Base-by-base conservation (phyloP, 2,329 filamentous ascomycete genomes). In the Ophiostoma perfectum region DNA sequence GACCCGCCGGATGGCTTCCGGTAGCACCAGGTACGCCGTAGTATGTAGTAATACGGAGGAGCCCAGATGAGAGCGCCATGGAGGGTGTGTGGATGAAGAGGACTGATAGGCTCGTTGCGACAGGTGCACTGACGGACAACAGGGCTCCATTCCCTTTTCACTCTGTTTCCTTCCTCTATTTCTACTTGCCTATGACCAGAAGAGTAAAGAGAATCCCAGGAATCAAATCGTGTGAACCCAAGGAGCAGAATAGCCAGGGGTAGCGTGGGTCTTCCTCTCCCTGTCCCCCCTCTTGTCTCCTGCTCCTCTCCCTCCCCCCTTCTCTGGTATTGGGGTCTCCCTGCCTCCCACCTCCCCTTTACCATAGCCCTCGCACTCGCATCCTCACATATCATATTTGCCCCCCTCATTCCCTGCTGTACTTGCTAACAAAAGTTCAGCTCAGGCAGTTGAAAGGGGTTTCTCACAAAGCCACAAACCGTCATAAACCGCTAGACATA, bases 201-300 rank as follows among this genome's bases (percentile, higher is more conserved):
- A 14, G 38, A 27, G 55, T 38, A 60, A 60, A 60, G 55, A 60
- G 55, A 36, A 38, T 60, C 55, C 55, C 55, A 60, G 55, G 55
- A 38, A 60, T 14, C 55, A 60, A 60, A 38, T 60, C 36, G 55
- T 5, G 27, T 38, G 55, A 60, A n/a, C 55, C 55, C 55, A 60
- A 38, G 55, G 27, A 60, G 14, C 27, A 36, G 55, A 60, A 60
- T 60, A 60, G 55, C 55, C 55, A 60, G 55, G 55, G 55, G 55
- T 60, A 60, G 55, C 55, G 55, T 60, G 55, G 55, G 49, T 27
- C 49, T 52, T 27, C 55, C 14, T 5, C 11, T 55, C 18, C 49
- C 49, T 55, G 49, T 36, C 49, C 8, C n/a, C 27, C 8, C 4
- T 60, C 55, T 11, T 8, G n/a, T 16, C 45, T 49, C 14, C 45